Evolutionary conservation across 345 rosid genomes (phyloP).

Genomic region (Kernera saxatilis): DNA sequence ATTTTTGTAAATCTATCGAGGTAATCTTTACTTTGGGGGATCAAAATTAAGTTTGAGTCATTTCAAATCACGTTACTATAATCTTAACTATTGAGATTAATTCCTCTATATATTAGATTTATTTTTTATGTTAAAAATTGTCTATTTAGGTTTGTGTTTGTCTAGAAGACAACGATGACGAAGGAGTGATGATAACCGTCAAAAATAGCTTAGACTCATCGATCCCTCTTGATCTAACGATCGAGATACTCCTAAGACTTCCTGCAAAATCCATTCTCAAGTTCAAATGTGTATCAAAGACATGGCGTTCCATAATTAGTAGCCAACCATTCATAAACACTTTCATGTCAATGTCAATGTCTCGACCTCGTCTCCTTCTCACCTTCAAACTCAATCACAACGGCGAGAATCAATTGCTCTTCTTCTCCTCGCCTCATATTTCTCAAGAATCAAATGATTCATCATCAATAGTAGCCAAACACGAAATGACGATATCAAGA

Average conservation of each 20-base stretch:
- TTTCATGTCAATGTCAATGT: neutral
- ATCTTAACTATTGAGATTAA: neutral
- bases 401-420: neutral
- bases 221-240: neutral
- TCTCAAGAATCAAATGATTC: neutral
- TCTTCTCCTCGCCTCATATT: neutral
- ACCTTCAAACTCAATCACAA: neutral
- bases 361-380: neutral
- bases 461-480: neutral
- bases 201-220: neutral
- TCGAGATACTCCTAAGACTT: neutral
- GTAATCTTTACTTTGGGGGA: too few species aligned
- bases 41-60: too few species aligned
- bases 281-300: neutral
- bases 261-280: neutral
- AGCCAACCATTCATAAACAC: neutral
- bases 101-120: too few species aligned
- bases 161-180: neutral
- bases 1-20: too few species aligned
- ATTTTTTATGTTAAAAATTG: neutral
- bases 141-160: neutral
- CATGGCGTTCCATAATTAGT: neutral
- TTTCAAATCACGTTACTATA: neutral
- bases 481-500: neutral
- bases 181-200: neutral